These are phyloP conservation scores for Nicotiana tabacum DNA, from an alignment of 257 asterid genomes.

Conservation along the genomic window DNA sequence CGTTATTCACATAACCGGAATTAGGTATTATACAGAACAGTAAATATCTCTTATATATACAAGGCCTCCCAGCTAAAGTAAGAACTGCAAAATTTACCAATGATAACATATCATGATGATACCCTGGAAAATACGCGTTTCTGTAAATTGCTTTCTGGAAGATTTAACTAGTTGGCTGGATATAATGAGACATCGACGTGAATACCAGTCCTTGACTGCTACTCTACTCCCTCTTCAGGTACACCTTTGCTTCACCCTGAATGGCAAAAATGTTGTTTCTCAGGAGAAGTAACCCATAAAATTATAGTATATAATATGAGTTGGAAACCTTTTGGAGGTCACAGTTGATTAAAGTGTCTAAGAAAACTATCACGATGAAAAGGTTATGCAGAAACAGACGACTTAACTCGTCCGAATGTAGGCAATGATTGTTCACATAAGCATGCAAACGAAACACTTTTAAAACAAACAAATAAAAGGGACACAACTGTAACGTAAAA, in stretches of 20 bases:
- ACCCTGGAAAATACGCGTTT: background rate
- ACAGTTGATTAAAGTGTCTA: background rate
- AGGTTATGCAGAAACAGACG: background rate
- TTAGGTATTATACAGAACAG: background rate
- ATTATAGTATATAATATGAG: too few relatives aligned
- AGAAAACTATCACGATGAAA: background rate
- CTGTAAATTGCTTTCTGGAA: background rate
- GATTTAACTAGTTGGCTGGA: too few relatives aligned
- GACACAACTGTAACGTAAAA: background rate
- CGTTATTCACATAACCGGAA: background rate
- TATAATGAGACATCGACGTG: background rate
- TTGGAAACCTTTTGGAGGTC: too few relatives aligned
- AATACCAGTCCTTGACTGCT: background rate
- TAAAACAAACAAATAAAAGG: background rate
- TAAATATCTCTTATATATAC: background rate
- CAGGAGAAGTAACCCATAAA: too few relatives aligned
- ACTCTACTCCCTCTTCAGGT: background rate
- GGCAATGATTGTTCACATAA: background rate
- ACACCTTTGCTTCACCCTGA: background rate
- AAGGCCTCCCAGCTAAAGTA: background rate
- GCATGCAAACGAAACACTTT: background rate
- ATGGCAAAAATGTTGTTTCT: background rate
- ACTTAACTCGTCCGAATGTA: background rate
- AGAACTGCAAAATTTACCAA: background rate
- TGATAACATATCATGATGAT: background rate